Conservation (phyloP, 192 early-diverging fungal species). For the Podila epigama region DNA sequence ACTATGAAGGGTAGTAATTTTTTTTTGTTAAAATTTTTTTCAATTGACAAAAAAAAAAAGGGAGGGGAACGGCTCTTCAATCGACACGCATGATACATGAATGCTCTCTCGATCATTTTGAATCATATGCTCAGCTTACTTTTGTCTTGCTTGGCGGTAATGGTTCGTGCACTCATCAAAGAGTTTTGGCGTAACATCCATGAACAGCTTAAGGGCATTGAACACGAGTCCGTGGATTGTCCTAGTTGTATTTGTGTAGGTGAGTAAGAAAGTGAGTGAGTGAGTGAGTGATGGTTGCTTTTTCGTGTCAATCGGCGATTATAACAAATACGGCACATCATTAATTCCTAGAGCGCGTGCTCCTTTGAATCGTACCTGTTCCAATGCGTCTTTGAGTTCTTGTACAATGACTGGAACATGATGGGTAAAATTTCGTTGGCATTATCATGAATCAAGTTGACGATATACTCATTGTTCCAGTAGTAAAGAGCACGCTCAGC, state of each 20-base stretch:
- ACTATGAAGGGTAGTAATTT: conserved; percentile 37
- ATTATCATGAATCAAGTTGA: conserved; percentile 95
- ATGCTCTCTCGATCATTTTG: no score
- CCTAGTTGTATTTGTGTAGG: no score
- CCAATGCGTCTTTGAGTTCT: conserved; percentile 97
- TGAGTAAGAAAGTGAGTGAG: no score
- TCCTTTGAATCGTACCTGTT: no score
- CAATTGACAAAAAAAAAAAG: not conserved
- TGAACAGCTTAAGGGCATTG: conserved; percentile 96
- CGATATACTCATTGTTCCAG: conserved; percentile 99
- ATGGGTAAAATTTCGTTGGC: conserved; percentile 91
- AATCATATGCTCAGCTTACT: no score
- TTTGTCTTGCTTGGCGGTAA: conserved; percentile 88
- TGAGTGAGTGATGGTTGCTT: no score
- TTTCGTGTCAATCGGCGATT: no score
- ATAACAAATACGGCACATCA: no score
- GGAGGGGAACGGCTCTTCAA: no score
- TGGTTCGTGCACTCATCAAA: conserved; percentile 97
- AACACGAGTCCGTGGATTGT: conserved; percentile 97
- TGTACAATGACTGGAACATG: conserved; percentile 93
- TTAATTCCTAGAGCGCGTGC: no score
- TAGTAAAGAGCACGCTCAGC: conserved; percentile 97
- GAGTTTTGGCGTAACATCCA: conserved; percentile 93
- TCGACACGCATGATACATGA: no score
- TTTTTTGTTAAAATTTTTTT: no score